These are phyloP conservation scores for Micromonas commoda DNA, from an alignment of 139 green algal genomes.

Conservation along the genomic window DNA sequence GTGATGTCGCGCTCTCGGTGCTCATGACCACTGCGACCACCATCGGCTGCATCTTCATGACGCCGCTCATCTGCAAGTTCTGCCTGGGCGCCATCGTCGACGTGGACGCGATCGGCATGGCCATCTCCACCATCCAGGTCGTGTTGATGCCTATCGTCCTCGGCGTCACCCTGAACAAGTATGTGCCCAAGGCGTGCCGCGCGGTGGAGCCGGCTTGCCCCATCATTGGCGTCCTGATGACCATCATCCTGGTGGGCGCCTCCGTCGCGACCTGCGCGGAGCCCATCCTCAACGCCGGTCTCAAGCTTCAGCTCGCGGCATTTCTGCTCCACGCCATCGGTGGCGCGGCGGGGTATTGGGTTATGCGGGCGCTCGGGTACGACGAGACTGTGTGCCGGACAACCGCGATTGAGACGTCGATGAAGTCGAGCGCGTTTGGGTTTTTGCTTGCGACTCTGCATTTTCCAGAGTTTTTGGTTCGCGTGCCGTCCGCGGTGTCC, in stretches of 20 bases:
- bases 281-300: constrained; percentile 28
- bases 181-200: constrained; percentile 46
- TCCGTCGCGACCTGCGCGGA: constrained; percentile 48
- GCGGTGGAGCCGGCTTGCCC: constrained; percentile 49
- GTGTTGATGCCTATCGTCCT: constrained; percentile 67
- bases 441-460: constrained; percentile 33
- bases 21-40: constrained; percentile 76
- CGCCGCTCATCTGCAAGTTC: constrained; percentile 62
- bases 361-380: not conserved
- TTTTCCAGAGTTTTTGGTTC: constrained; percentile 32
- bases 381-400: constrained; percentile 28
- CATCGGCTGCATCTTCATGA: constrained; percentile 73
- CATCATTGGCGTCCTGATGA: constrained; percentile 57
- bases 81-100: constrained; percentile 66
- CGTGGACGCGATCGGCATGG: constrained; percentile 59
- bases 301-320: constrained; percentile 21
- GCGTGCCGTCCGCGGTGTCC: constrained; percentile 34
- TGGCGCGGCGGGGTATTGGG: constrained; percentile 21
- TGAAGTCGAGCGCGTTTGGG: constrained; percentile 35
- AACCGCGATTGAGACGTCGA: constrained; percentile 36
- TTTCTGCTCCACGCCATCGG: constrained; percentile 31
- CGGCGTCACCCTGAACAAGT: constrained; percentile 56
- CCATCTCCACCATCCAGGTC: constrained; percentile 55
- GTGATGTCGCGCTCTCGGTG: constrained; percentile 78
- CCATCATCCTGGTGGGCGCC: constrained; percentile 57